Evolutionary conservation across 306 rosid genomes (phyloP).

Genomic region (Cicer judaicum): DNA sequence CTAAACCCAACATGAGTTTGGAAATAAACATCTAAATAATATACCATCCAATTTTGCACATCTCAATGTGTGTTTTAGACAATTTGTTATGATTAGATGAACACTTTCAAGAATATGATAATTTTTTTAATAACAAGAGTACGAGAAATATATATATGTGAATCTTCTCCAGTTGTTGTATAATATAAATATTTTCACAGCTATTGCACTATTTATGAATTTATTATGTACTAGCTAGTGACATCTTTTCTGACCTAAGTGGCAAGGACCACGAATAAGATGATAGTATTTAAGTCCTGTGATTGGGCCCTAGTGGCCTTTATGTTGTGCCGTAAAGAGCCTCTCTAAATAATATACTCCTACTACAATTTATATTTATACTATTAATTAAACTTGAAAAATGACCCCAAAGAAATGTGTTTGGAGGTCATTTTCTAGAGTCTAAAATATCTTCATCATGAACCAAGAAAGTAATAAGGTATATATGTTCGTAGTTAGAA

Average conservation of each 20-base stretch:
- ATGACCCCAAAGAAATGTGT: not conserved
- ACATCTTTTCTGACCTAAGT: not conserved
- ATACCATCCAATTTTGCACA: no score
- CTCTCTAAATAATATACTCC: not conserved
- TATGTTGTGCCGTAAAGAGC: constrained; percentile 31
- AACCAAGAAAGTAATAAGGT: constrained; percentile 17
- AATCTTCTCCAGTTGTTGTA: no score
- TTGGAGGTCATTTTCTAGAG: not conserved
- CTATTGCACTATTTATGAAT: no score
- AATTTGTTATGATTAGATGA: no score
- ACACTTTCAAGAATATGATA: no score
- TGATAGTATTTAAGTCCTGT: constrained; percentile 3
- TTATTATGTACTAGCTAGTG: no score
- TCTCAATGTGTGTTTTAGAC: no score
- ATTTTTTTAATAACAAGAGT: no score
- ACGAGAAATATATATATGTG: no score
- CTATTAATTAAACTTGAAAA: constrained; percentile 22
- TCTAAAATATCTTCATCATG: constrained; percentile 21
- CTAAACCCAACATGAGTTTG: no score
- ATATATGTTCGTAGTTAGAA: constrained; percentile 27
- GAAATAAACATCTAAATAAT: no score
- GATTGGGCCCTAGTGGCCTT: constrained; percentile 17
- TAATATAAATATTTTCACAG: no score
- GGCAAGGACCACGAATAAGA: not conserved
- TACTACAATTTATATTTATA: not conserved